Evolutionary conservation across 441 rosid species (phyloP), one percentile per base, ranked within the genome.

Genomic region (Theobroma grandiflorum): DNA sequence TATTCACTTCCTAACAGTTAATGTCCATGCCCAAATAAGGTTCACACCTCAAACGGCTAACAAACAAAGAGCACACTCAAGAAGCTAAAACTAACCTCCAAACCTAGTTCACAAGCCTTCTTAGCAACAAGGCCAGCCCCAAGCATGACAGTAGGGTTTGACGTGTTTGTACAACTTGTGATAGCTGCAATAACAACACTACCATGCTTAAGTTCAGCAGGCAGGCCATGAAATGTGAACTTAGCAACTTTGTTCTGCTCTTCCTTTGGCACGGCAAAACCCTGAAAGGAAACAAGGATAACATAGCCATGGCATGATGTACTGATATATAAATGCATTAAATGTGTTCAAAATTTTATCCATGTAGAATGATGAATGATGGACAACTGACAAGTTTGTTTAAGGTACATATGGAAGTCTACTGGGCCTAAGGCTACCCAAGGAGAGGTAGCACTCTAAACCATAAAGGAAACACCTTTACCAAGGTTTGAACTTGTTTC

Each of bases 131-230:
- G 99, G 80, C 84, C 99, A 86, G 99, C 99, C 69, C 98, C 99
- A 40, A 97, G 98, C 99, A 97, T 95, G 84, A 97, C 99, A 45
- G 98, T 97, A 78, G 99, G 99, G 81, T 95, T 97, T 83, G 99
- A 97, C 37, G 99, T 97, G 84, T 97, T 97, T 68, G 99, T 97
- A 89, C 99, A 97, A 50, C 99, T 97, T 55, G 99, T 97, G 76
- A 97, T 97, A 78, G 99, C 99, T 69, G 99, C 99, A 87, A 97
- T 97, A 82, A 97, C 99, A 14, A 97, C 98, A 87, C 93, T 94
- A 55, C 99, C 99, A 81, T 95, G 99, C 88, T 87, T 93, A 78
- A 97, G 84, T 83, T 95, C 98, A 52, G 99, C 97, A 38, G 93
- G 98, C 79, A 88, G 86, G 67, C 99, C 98, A 74, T 91, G 84